Evolutionary conservation across 805 yeast species (phyloP), one percentile per base, ranked within the genome.

Genomic region (Ogataea angusta): DNA sequence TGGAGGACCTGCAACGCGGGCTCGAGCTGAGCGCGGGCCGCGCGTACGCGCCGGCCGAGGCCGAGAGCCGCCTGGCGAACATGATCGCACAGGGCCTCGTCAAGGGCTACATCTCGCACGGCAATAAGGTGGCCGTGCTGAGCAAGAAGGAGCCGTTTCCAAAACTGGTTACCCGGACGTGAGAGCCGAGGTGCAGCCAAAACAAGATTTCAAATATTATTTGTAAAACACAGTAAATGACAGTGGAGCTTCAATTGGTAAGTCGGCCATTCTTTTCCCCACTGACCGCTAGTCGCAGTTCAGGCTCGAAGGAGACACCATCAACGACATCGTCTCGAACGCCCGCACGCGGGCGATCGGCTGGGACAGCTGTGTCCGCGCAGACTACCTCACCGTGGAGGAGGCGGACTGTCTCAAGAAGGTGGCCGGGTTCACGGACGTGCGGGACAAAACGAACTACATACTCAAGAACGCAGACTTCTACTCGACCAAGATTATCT

Each of bases 341-440:
- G 80, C 88, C 48, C 72, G 93, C 54, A 82, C 85, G 45, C 76
- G 93, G 49, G 80, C 90, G 23, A 77, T 89, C 41, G 95, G 95
- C 23, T 90, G 97, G 97, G 95, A 86, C 56, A 95, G 95, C 8
- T 79, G 85, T 53, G 81, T 85, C 9, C 73, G 95, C 40, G 81
- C 90, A 14, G 80, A 77, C 34, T 75, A 80, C 32, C 69, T 90
- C 27, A 66, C 81, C 31, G 73, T 73, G 36, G 78, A 76, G 46
- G 93, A 87, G 59, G 91, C 90, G 9, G 73, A 52, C 44, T 40
- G 60, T 46, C 45, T 70, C 36, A 63, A 60, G 43, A 53, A 52
- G 22, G 49, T 69, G 32, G 51, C 54, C 8, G 73, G 68, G 42
- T 56, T 48, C 32, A 39, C 56, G 12, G 64, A 68, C 14, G 52